phyloP scores from a whole-genome alignment of 2,329 filamentous ascomycete genomes.

The Pseudocercospora vitis region DNA sequence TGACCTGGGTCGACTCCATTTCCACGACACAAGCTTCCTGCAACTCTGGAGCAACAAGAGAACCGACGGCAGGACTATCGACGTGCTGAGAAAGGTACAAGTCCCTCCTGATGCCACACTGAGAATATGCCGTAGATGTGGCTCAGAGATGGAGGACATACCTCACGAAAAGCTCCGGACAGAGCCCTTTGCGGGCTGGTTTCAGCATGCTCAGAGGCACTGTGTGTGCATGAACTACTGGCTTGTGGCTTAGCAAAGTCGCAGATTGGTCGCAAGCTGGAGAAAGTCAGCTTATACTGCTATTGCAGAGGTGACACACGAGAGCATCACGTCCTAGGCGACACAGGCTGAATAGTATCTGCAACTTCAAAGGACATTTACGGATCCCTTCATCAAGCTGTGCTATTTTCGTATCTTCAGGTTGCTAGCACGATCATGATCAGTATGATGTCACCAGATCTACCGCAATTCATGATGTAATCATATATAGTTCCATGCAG shows the following conservation, averaged over 20 bases:
- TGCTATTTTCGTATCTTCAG: not conserved
- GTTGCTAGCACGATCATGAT: too few relatives aligned
- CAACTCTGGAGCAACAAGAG: slow-evolving; percentile 41
- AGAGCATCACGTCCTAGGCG: too few relatives aligned
- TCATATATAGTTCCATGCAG: not conserved
- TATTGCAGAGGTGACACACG: too few relatives aligned
- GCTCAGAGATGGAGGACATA: slow-evolving; percentile 50
- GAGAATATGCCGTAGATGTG: slow-evolving; percentile 48
- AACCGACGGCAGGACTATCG: slow-evolving; percentile 50
- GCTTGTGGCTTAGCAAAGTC: slow-evolving; percentile 29
- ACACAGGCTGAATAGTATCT: too few relatives aligned
- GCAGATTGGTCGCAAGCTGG: too few relatives aligned
- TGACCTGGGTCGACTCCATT: slow-evolving; percentile 68
- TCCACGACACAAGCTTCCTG: slow-evolving; percentile 69
- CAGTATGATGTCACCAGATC: slow-evolving; percentile 9
- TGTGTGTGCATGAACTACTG: slow-evolving; percentile 37
- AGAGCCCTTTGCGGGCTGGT: slow-evolving; percentile 29
- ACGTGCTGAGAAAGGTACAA: slow-evolving; percentile 57
- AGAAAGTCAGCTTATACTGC: too few relatives aligned
- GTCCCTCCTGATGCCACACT: slow-evolving; percentile 38
- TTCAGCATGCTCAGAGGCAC: slow-evolving; percentile 34
- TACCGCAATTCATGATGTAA: not conserved
- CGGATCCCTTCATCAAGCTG: too few relatives aligned
- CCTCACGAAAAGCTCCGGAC: slow-evolving; percentile 25
- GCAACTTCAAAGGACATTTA: too few relatives aligned